Evolutionary conservation across 192 early-diverging fungal species (phyloP).

Genomic region (Geranomyces variabilis): DNA sequence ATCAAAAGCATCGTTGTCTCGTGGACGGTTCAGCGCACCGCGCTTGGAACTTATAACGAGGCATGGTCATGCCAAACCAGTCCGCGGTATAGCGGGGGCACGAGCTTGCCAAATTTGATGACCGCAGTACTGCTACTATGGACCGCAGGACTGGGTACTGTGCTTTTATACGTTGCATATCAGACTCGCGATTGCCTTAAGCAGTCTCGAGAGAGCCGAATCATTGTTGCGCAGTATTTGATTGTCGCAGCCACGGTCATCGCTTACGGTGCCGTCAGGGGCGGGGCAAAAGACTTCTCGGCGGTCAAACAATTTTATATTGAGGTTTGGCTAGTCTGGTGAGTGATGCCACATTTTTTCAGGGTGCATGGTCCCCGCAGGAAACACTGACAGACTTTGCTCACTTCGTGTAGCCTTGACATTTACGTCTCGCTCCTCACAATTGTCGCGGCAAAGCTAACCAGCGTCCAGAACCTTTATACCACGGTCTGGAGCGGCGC

Average conservation of each 20-base stretch:
- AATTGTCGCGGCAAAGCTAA: not conserved
- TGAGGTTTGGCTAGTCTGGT: constrained; percentile 8
- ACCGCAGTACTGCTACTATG: not conserved
- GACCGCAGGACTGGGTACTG: not conserved
- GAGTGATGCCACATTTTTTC: too few species aligned
- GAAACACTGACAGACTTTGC: not conserved
- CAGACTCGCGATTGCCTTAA: not conserved
- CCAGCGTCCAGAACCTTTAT: not conserved
- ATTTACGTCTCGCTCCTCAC: constrained; percentile 2
- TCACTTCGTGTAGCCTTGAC: not conserved
- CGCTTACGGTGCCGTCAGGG: not conserved
- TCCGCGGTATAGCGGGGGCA: not conserved
- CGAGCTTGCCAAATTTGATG: not conserved
- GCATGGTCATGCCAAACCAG: not conserved
- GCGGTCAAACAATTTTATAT: not conserved
- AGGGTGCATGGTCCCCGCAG: too few species aligned
- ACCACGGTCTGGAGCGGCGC: not conserved
- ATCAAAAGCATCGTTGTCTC: not conserved
- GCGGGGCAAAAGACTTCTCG: not conserved
- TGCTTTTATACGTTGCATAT: not conserved
- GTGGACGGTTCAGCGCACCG: not conserved
- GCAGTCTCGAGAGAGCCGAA: not conserved
- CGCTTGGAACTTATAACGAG: not conserved
- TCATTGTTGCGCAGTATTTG: not conserved
- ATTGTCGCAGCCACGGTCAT: not conserved